Base-by-base conservation (phyloP, 2,329 filamentous ascomycete species). In the Neocatenulostroma microsporum region DNA sequence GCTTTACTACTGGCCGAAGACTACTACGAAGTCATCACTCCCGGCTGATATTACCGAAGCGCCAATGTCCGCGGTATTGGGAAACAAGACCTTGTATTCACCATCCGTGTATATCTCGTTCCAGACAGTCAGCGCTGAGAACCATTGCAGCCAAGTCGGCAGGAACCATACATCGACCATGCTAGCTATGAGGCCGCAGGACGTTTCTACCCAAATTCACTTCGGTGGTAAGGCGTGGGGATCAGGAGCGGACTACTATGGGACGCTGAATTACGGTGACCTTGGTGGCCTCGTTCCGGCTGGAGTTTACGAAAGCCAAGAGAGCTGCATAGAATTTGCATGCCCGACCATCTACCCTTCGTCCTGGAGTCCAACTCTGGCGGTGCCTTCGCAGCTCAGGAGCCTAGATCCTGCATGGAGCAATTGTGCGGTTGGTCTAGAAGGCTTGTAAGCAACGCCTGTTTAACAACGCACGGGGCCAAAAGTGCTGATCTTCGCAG, bases 1-100 rank as follows among this genome's bases (percentile, higher is more conserved):
- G 19, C 41, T 49, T 2, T 37, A 38, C 17, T 47, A 37, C 32
- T 49, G 46, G 46, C 46, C 41, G 5, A 27, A 9, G 17, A 40
- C 26, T n/a, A n/a, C n/a, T n/a, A n/a, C n/a, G n/a, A n/a, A n/a
- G n/a, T n/a, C n/a, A n/a, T n/a, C n/a, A n/a, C n/a, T n/a, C n/a
- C n/a, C n/a, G n/a, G n/a, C n/a, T n/a, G n/a, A n/a, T n/a, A n/a
- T n/a, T n/a, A n/a, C n/a, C n/a, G n/a, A n/a, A n/a, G n/a, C n/a
- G n/a, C n/a, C n/a, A n/a, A n/a, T n/a, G n/a, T n/a, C n/a, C n/a
- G n/a, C n/a, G n/a, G n/a, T n/a, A n/a, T n/a, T n/a, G n/a, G n/a
- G n/a, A n/a, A n/a, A n/a, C n/a, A n/a, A n/a, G n/a, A n/a, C n/a
- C n/a, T n/a, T n/a, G n/a, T n/a, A 15, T 15, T 34, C 31, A 7